Percentiles rank a stretch among this genome's conserved stretches.
Evolutionary conservation across 768 basidiomycete species (phyloP).

Genomic region (Pleurotus salmoneostramineus): DNA sequence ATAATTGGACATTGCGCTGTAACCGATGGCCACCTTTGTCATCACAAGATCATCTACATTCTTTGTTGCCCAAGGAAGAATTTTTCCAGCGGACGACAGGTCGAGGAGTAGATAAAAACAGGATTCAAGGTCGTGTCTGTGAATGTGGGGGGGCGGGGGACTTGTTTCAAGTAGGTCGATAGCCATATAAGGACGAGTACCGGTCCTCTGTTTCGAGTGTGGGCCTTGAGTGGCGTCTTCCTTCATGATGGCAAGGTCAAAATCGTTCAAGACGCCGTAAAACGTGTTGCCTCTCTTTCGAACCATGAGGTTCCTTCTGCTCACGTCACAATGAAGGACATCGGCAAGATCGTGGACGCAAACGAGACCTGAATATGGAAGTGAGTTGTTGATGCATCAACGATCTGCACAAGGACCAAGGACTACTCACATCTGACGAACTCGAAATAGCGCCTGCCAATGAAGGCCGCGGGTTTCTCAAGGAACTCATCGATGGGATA

Average conservation of each 20-base stretch:
- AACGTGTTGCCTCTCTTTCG: background rate
- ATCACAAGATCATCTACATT: background rate
- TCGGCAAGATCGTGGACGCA: background rate
- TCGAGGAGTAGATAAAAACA: background rate
- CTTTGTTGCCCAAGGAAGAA: background rate
- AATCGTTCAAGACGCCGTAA: background rate
- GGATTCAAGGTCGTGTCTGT: constrained; percentile 2
- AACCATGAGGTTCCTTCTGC: background rate
- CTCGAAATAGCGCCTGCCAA: background rate
- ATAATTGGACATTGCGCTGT: background rate
- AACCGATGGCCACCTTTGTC: background rate
- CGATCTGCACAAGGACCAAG: background rate
- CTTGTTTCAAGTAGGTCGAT: background rate
- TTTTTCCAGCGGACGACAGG: background rate
- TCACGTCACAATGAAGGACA: constrained; percentile 2
- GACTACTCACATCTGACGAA: background rate
- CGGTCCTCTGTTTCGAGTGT: background rate
- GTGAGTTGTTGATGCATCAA: background rate
- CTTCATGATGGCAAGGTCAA: background rate
- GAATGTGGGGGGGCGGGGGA: background rate
- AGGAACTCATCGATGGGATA: background rate
- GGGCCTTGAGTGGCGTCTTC: background rate
- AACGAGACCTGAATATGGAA: background rate
- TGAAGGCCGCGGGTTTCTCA: background rate
- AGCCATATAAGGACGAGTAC: background rate